A percentile compares a stretch with the other conserved stretches of the same genome.
Conservation (phyloP, 805 yeast species). For the Sugiyamaella smithiae region DNA sequence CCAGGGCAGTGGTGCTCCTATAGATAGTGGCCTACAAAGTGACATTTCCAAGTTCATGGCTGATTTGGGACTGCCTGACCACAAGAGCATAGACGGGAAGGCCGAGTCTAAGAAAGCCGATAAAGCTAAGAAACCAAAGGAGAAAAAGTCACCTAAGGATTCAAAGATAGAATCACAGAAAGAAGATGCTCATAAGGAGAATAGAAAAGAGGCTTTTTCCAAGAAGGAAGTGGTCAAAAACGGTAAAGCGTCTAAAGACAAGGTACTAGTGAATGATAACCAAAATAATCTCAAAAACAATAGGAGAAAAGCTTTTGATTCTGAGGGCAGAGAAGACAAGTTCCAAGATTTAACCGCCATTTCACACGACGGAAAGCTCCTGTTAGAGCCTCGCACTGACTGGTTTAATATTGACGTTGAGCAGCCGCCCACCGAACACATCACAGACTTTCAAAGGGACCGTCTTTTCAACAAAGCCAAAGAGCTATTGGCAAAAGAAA, state of each 20-base stretch:
- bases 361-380: constrained; percentile 30
- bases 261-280: neutral
- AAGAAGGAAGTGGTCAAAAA: constrained; percentile 2
- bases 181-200: constrained; percentile 21
- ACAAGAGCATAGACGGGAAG: constrained; percentile 28
- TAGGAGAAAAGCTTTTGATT: neutral
- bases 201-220: constrained; percentile 14
- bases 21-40: constrained; percentile 38
- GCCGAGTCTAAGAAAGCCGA: constrained; percentile 25
- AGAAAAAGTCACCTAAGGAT: constrained; percentile 25
- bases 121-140: constrained; percentile 26
- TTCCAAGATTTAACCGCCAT: constrained; percentile 9
- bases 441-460: constrained; percentile 48
- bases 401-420: constrained; percentile 70
- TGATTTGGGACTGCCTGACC: constrained; percentile 56
- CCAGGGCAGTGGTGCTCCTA: constrained; percentile 9
- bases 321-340: constrained; percentile 20
- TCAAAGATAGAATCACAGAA: constrained; percentile 24
- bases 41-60: constrained; percentile 65
- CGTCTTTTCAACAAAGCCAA: constrained; percentile 65
- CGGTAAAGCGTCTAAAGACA: neutral
- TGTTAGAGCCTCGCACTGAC: constrained; percentile 60
- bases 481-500: constrained; percentile 64
- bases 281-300: neutral
- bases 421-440: constrained; percentile 22